A percentile compares a stretch with the other conserved stretches of the same genome.
Conservation (phyloP, 2,329 filamentous ascomycete species). For the Cucurbitaria berberidis region DNA sequence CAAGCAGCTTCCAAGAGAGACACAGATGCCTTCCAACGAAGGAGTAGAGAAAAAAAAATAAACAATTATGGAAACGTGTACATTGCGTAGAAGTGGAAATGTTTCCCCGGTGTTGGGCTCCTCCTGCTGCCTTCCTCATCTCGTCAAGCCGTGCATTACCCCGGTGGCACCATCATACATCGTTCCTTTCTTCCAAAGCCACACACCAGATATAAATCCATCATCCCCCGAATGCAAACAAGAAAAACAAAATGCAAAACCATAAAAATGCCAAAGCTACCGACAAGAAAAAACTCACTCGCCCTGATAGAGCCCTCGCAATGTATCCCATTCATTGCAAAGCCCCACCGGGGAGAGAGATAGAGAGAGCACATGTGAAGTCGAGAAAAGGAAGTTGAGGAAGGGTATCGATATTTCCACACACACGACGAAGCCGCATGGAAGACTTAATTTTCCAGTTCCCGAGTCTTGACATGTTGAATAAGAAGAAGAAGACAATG, state of each 20-base stretch:
- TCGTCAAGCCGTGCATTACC: not conserved
- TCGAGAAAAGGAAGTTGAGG: slow-evolving; percentile 21
- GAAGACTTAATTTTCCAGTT: slow-evolving; percentile 11
- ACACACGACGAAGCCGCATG: slow-evolving; percentile 42
- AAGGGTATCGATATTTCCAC: slow-evolving; percentile 46
- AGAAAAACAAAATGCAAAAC: not conserved
- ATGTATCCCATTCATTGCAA: not conserved
- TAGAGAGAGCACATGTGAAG: not conserved
- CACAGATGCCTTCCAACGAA: not conserved
- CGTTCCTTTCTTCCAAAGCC: not conserved
- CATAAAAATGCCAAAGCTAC: slow-evolving; percentile 1
- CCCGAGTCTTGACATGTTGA: slow-evolving; percentile 9
- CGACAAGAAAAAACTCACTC: not conserved
- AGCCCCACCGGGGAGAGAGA: not conserved
- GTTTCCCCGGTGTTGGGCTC: slow-evolving; percentile 1
- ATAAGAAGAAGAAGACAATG: slow-evolving; percentile 7
- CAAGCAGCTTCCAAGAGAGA: not conserved
- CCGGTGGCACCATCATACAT: not conserved
- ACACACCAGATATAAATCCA: not conserved
- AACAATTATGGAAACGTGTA: slow-evolving; percentile 11
- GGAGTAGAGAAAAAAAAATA: not conserved
- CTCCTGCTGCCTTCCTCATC: not conserved
- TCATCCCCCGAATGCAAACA: not conserved
- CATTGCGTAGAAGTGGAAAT: slow-evolving; percentile 12
- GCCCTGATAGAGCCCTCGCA: not conserved